Conservation (phyloP, 169 alveolate species). For the Pseudocohnilembus persalinus region DNA sequence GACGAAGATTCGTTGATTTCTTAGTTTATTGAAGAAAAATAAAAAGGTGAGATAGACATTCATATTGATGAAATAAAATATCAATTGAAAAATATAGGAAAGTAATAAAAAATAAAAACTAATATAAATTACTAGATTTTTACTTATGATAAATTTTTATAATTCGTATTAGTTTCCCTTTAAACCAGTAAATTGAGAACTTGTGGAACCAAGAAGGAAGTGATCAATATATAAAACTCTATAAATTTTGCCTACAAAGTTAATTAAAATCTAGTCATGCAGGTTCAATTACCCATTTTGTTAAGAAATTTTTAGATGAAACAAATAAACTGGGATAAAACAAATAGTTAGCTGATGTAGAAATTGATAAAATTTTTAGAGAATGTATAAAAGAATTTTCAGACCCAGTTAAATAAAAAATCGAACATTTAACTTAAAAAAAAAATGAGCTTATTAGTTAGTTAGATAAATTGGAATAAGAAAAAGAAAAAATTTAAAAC, state of each 20-base stretch:
- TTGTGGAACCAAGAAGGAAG: background rate
- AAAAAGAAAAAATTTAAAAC: conserved; percentile 3
- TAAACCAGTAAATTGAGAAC: background rate
- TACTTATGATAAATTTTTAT: background rate
- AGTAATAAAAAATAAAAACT: background rate
- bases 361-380: conserved; percentile 16
- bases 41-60: background rate
- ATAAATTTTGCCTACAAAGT: background rate
- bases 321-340: conserved; percentile 1
- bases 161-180: background rate
- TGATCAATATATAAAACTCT: background rate
- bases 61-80: background rate
- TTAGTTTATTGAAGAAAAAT: background rate
- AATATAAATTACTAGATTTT: too few relatives aligned
- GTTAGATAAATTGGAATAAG: background rate
- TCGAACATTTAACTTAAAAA: background rate
- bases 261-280: conserved; percentile 12
- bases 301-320: conserved; percentile 1
- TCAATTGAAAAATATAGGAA: background rate
- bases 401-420: conserved; percentile 13
- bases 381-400: conserved; percentile 5
- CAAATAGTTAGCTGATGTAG: conserved; percentile 8
- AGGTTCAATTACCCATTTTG: conserved; percentile 3
- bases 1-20: background rate
- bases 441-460: background rate